Conservation (phyloP, 345 rosid genomes). For the Euphorbia pulcherrima region DNA sequence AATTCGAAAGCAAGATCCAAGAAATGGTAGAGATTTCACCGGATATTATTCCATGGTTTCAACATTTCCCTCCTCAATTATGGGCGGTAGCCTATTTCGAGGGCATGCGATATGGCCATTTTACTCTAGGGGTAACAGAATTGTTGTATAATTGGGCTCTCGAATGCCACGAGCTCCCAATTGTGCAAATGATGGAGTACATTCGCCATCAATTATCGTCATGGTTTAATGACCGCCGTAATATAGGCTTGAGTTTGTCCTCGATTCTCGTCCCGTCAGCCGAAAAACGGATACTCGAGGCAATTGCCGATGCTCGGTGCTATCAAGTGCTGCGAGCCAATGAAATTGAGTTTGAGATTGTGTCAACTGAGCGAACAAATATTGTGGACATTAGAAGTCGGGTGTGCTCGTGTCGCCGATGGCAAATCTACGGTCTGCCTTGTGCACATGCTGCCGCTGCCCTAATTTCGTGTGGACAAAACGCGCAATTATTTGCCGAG, state of each 20-base stretch:
- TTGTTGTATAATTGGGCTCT: conserved; percentile 84
- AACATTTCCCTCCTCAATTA: conserved; percentile 67
- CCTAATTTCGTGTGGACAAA: conserved; percentile 82
- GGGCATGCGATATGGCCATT: conserved; percentile 86
- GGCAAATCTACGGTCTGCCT: conserved; percentile 93
- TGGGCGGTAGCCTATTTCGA: conserved; percentile 97
- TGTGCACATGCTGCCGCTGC: conserved; percentile 99
- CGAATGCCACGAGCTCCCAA: conserved; percentile 91
- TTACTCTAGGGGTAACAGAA: conserved; percentile 78
- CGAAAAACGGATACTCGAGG: conserved; percentile 74
- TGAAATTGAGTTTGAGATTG: conserved; percentile 96
- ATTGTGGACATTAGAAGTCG: conserved; percentile 82
- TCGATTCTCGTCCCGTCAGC: conserved; percentile 90
- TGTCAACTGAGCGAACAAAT: conserved; percentile 91
- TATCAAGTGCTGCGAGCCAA: conserved; percentile 95
- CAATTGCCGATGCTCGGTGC: conserved; percentile 82
- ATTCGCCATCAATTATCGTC: conserved; percentile 55
- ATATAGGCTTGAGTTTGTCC: conserved; percentile 74
- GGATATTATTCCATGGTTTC: conserved; percentile 75
- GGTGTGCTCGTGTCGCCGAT: conserved; percentile 85
- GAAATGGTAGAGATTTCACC: conserved; percentile 93
- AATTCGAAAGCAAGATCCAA: conserved; percentile 67
- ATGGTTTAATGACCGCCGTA: conserved; percentile 68
- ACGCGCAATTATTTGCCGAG: conserved; percentile 72
- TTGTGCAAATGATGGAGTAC: conserved; percentile 94